Evolutionary conservation across 352 stramenopile genomes (phyloP).

Genomic region (Phytophthora agathidicida): DNA sequence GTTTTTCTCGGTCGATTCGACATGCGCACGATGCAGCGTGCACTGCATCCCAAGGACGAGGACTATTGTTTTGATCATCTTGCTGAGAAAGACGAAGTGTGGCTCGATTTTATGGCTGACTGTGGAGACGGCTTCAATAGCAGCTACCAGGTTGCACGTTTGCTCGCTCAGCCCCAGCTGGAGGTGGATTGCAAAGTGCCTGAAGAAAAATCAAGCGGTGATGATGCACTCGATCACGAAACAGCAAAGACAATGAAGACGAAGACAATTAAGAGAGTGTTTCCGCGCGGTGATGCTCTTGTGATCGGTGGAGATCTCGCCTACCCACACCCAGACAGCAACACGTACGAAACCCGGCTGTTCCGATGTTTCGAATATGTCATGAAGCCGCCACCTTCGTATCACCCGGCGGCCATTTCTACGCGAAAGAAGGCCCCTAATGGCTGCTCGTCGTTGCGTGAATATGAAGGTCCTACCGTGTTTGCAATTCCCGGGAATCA

Average conservation of each 20-base stretch:
- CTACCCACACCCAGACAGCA: slow-evolving; percentile 89
- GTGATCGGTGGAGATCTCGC: slow-evolving; percentile 93
- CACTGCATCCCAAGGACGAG: slow-evolving; percentile 71
- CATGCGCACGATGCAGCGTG: slow-evolving; percentile 91
- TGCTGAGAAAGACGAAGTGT: slow-evolving; percentile 80
- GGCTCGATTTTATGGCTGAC: slow-evolving; percentile 95
- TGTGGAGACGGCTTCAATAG: slow-evolving; percentile 94
- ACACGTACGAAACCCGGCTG: slow-evolving; percentile 91
- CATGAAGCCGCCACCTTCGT: slow-evolving; percentile 88
- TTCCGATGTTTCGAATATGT: slow-evolving; percentile 95
- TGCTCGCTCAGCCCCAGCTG: slow-evolving; percentile 90
- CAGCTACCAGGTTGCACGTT: slow-evolving; percentile 91
- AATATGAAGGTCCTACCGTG: slow-evolving; percentile 76
- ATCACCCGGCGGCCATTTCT: slow-evolving; percentile 90
- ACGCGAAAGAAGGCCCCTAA: slow-evolving; percentile 77
- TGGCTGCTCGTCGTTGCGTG: slow-evolving; percentile 46
- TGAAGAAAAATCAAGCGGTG: slow-evolving; percentile 17
- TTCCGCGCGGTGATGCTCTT: slow-evolving; percentile 88
- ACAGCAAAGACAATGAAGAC: slow-evolving; percentile 37
- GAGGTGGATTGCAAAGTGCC: slow-evolving; percentile 67
- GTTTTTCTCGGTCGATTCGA: slow-evolving; percentile 93
- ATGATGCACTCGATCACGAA: slow-evolving; percentile 8
- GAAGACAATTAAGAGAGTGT: slow-evolving; percentile 48
- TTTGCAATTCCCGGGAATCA: slow-evolving; percentile 93
- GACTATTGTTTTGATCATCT: slow-evolving; percentile 88